Conservation (phyloP, 176 grass and related monocot species). For the Neostapfia colusana region DNA sequence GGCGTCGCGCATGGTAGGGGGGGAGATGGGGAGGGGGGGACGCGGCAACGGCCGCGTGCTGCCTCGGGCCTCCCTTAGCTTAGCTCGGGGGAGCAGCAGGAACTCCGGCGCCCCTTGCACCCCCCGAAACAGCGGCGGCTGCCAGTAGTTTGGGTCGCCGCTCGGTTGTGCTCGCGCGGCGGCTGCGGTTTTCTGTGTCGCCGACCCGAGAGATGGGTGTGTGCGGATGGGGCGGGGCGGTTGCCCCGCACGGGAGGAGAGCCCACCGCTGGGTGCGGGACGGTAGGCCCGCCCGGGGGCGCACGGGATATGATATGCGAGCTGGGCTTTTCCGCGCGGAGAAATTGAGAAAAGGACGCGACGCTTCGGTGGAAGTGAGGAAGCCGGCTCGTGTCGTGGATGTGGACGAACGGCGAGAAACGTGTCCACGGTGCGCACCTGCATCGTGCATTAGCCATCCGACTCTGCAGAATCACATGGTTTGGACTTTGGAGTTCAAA, state of each 20-base stretch:
- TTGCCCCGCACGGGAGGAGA: neutral
- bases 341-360: conserved; percentile 33
- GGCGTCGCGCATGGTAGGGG: conserved; percentile 43
- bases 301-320: neutral
- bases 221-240: conserved; percentile 34
- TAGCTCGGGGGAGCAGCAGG: conserved; percentile 7
- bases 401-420: neutral
- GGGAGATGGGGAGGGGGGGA: neutral
- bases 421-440: neutral
- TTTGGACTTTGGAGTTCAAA: neutral
- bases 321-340: neutral
- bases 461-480: neutral
- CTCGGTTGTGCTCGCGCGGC: neutral
- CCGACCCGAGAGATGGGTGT: conserved; percentile 47
- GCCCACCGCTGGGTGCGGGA: neutral
- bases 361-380: conserved; percentile 16
- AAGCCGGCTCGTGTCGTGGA: neutral
- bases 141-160: neutral
- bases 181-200: conserved; percentile 19
- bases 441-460: neutral
- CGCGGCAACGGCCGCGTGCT: conserved; percentile 30
- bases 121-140: neutral
- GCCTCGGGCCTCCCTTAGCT: neutral
- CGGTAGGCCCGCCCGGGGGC: neutral
- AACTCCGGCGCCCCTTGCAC: neutral